A percentile compares a stretch with the other conserved stretches of the same genome.
phyloP scores from a whole-genome alignment of 164 flowering plant genomes.

The grape (Vitis vinifera) region ASM3070453v1 NC_081809.1:12105501-12106000 shows the following conservation, averaged over 20 bases:
- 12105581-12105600: constrained; percentile 12
- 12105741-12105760: constrained; percentile 16
- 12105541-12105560: constrained; percentile 29
- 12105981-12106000: constrained; percentile 30
- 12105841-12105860: constrained; percentile 21
- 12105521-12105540: constrained; percentile 26
- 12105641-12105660: constrained; percentile 46
- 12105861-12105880: constrained; percentile 22
- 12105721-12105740: constrained; percentile 26
- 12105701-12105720: constrained; percentile 27
- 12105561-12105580: constrained; percentile 17
- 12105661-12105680: constrained; percentile 29
- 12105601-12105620: constrained; percentile 24
- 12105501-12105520: constrained; percentile 34
- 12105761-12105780: constrained; percentile 21
- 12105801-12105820: constrained; percentile 15
- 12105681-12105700: constrained; percentile 21
- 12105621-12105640: constrained; percentile 20
- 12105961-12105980: constrained; percentile 30
- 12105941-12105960: constrained; percentile 20
- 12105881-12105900: constrained; percentile 14
- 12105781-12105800: constrained; percentile 19
- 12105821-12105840: constrained; percentile 19
- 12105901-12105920: constrained; percentile 25
- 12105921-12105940: constrained; percentile 26